Percentiles rank a stretch among this genome's conserved stretches.
phyloP scores from a whole-genome alignment of 2,329 filamentous ascomycete genomes.

The Volutella citrinella region DNA sequence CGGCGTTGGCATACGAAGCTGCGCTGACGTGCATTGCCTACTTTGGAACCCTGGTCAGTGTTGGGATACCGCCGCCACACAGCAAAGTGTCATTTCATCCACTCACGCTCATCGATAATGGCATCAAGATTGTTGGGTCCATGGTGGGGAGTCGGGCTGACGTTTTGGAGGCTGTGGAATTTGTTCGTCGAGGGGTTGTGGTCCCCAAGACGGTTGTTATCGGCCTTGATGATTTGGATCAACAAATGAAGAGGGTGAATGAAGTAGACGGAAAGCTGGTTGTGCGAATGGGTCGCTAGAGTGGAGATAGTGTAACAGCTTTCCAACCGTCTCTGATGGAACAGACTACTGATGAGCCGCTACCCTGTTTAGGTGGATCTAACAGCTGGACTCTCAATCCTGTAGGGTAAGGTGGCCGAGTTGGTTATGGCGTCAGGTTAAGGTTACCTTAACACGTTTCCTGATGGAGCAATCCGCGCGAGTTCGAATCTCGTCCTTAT shows the following conservation, averaged over 20 bases:
- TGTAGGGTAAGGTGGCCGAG: no score
- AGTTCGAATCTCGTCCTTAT: no score
- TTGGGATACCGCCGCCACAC: constrained; percentile 3
- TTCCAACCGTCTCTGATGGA: no score
- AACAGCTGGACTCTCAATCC: no score
- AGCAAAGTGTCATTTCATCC: constrained; percentile 7
- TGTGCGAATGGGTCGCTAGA: neutral
- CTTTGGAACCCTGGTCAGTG: constrained; percentile 5
- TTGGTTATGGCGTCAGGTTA: no score
- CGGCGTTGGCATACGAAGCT: constrained; percentile 1
- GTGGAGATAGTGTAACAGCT: no score
- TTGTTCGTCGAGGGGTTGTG: constrained; percentile 5
- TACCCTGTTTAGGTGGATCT: no score
- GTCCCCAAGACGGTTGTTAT: constrained; percentile 1
- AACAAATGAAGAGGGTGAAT: neutral
- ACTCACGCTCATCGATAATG: constrained; percentile 4
- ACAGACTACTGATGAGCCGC: no score
- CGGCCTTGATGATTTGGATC: neutral
- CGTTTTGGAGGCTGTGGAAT: constrained; percentile 7
- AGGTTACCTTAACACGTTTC: no score
- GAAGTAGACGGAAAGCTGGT: constrained; percentile 1
- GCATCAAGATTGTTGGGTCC: constrained; percentile 5
- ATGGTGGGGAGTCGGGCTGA: constrained; percentile 5
- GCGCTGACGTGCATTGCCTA: constrained; percentile 1
- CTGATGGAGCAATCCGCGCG: no score